Evolutionary conservation across 164 flowering plant species (phyloP).

Genomic region (Litsea cubeba): DNA sequence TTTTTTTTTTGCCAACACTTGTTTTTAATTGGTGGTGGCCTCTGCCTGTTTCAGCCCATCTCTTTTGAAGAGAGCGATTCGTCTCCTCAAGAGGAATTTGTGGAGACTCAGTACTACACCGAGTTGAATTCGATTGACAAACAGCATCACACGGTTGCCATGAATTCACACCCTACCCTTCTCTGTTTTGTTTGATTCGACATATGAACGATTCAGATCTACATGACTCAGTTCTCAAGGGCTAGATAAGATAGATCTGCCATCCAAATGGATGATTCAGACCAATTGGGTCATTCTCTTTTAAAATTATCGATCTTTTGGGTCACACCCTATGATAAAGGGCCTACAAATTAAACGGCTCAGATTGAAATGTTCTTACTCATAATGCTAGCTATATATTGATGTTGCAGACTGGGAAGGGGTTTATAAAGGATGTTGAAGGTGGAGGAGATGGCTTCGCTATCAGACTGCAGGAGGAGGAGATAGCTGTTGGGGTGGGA

Average conservation of each 20-base stretch:
- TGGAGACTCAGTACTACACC: conserved; percentile 69
- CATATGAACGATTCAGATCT: no score
- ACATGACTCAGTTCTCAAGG: no score
- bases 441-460: conserved; percentile 15
- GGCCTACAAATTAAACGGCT: not conserved
- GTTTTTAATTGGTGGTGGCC: not conserved
- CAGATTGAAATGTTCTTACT: not conserved
- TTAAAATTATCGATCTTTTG: not conserved
- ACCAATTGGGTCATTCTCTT: not conserved
- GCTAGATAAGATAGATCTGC: not conserved
- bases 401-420: conserved; percentile 50
- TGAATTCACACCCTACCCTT: not conserved
- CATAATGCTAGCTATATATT: not conserved
- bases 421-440: conserved; percentile 45
- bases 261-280: not conserved
- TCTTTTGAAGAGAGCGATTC: conserved; percentile 14
- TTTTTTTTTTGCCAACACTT: not conserved
- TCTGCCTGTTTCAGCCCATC: not conserved
- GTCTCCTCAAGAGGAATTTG: conserved; percentile 44
- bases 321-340: not conserved
- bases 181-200: not conserved
- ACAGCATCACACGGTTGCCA: conserved; percentile 54
- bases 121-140: conserved; percentile 53
- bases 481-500: not conserved
- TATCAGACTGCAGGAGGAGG: conserved; percentile 9